phyloP scores from a whole-genome alignment of 169 alveolate genomes.

The Cryptosporidium viatorum region DNA sequence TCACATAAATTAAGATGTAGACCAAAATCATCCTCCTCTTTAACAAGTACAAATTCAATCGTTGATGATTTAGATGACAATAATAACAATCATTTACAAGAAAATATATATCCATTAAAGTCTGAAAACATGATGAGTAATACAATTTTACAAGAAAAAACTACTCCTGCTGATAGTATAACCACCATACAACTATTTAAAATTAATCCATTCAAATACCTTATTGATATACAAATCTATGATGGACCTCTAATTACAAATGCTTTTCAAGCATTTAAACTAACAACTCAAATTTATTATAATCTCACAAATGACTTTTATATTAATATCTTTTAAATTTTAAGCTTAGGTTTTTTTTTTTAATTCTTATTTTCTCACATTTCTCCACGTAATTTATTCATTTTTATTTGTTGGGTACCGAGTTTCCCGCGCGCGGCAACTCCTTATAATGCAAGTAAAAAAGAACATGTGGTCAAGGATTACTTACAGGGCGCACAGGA shows the following conservation, averaged over 20 bases:
- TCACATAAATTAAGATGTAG: constrained; percentile 62
- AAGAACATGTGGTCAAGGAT: no score
- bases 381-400: not conserved
- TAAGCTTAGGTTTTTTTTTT: not conserved
- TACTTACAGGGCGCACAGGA: no score
- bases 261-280: constrained; percentile 39
- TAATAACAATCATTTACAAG: no score
- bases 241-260: constrained; percentile 67
- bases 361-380: not conserved
- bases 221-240: constrained; percentile 44
- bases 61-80: not conserved
- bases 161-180: not conserved
- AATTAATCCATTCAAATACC: constrained; percentile 59
- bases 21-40: not conserved
- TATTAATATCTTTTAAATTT: constrained; percentile 9
- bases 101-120: not conserved
- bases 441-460: no score
- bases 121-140: not conserved
- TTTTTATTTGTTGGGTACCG: not conserved
- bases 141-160: not conserved
- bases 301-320: not conserved
- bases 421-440: no score
- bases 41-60: not conserved
- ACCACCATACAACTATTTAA: constrained; percentile 48
- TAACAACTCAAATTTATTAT: constrained; percentile 28